Evolutionary conservation across 805 yeast genomes (phyloP).

Genomic region (Starmerella floris): DNA sequence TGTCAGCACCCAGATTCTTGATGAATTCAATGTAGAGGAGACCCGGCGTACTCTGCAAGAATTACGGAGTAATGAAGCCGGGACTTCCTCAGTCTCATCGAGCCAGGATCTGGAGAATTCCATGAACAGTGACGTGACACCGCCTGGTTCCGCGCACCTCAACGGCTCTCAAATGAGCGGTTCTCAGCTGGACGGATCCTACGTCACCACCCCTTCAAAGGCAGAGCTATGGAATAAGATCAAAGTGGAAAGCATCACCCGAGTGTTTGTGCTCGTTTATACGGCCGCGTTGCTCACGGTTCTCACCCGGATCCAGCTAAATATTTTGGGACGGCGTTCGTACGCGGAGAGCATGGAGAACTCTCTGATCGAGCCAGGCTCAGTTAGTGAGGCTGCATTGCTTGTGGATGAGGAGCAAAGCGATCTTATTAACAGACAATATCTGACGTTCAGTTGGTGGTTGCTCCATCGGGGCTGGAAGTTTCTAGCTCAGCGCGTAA

Average conservation of each 20-base stretch:
- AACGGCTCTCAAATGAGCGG: not conserved
- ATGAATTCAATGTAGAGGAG: conserved; percentile 53
- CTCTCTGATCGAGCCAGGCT: conserved; percentile 35
- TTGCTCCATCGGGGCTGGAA: conserved; percentile 75
- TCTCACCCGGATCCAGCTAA: conserved; percentile 72
- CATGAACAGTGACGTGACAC: not conserved
- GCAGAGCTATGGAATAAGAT: conserved; percentile 73
- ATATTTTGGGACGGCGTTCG: conserved; percentile 74
- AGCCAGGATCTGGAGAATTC: conserved; percentile 6
- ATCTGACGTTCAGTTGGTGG: conserved; percentile 88
- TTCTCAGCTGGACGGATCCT: conserved; percentile 12
- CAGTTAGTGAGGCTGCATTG: conserved; percentile 12
- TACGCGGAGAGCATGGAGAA: conserved; percentile 67
- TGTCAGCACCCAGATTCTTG: conserved; percentile 49
- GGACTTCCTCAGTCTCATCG: not conserved
- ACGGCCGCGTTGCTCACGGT: conserved; percentile 56
- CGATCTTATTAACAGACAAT: conserved; percentile 51
- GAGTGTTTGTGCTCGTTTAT: conserved; percentile 60
- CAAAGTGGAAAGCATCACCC: conserved; percentile 58
- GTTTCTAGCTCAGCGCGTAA: conserved; percentile 40
- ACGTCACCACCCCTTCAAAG: conserved; percentile 34
- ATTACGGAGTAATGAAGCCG: conserved; percentile 31
- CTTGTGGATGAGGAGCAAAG: conserved; percentile 23
- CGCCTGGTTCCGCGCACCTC: not conserved
- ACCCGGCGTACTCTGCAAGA: conserved; percentile 57